Evolutionary conservation across 164 flowering plant genomes (phyloP), one percentile per base, ranked within the genome.

Genomic region (Piper betle): DNA sequence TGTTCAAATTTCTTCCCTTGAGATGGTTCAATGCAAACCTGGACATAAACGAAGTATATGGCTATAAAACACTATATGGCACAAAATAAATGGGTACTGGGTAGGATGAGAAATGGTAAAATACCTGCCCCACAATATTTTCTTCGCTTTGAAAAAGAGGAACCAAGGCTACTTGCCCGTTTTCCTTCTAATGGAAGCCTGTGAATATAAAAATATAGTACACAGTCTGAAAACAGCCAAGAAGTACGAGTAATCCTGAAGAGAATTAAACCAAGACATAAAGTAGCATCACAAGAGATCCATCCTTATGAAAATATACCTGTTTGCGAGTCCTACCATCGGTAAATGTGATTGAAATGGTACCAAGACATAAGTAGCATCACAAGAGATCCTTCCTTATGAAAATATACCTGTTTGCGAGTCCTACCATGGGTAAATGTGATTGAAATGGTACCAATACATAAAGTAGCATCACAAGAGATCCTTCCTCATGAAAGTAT

Each of bases 1-100:
- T 93, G 97, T 55, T 93, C 99, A 65, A 93, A 80, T 81, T 93
- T 93, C 77, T 93, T 93, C 69, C 99, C 99, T 71, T 79, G 97
- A 64, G 75, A 40, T 65, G 97, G 97, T 72, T 93, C 99, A 59
- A 93, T 71, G 19, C 82, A 77, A 58, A 93, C 79, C 99, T 93
- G 77, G 62, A 60, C 15, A 59, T 53, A 15, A 6, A 17, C 46
- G 18, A 57, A 16, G 38, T 25, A 4, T 13, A 10, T 37, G 25
- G 19, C 19, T 1, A 5, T 15, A 15, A 2, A 52, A 52, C 18
- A 53, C 5, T 53, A 16, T 17, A 53, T 7, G n/a, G n/a, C 2
- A 4, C 3, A 16, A 53, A 16, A 16, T 16, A 25, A 13, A 8
- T 17, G 11, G 8, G 33, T 19, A 4, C 5, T 13, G 15, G 7